Base-by-base conservation (phyloP, 169 alveolate species). In the Plasmodium sp. region DNA sequence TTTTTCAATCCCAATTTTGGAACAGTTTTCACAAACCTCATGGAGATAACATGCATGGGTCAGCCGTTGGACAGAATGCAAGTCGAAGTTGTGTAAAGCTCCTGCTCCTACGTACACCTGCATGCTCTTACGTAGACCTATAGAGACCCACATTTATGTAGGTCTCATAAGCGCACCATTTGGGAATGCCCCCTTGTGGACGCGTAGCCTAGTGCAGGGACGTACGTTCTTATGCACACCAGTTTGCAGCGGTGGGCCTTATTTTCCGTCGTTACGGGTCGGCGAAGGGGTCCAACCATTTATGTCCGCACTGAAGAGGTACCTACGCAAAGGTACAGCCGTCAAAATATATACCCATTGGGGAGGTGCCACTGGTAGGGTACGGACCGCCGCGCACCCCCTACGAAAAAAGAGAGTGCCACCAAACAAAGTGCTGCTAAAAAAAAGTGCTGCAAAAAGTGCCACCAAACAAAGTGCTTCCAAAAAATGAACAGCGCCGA, bases 401-500 rank as follows among this genome's bases (percentile, higher is more conserved):
- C 36, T 10, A 79, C 22, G 34, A 81, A n/a, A 81, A 82, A 56
- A 82, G 0, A n/a, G 43, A 84, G 34, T 39, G 31, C n/a, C n/a
- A n/a, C n/a, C n/a, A 84, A 41, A 34, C 71, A 34, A 22, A 22
- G 27, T 22, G 27, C 27, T 22, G 27, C 27, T 22, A 22, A 22
- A 22, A 22, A 22, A 22, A 22, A 22, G 27, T 22, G 27, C 27
- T 22, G 27, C 27, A 82, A 1, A n/a, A 71, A 84, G 34, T 39
- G 31, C 27, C 27, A 22, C 27, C 27, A 84, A 41, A 34, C 71
- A 34, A 56, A 9, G 79, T 33, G 79, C 27, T 22, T 22, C 27
- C 27, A 51, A 33, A 84, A 84, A 84, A 85, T 85, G 93, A 85
- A 79, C 93, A 56, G n/a, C 54, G 56, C 62, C 27, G 83, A 85